Evolutionary conservation across 352 stramenopile species (phyloP).

Genomic region (Globisporangium paroecandrum): DNA sequence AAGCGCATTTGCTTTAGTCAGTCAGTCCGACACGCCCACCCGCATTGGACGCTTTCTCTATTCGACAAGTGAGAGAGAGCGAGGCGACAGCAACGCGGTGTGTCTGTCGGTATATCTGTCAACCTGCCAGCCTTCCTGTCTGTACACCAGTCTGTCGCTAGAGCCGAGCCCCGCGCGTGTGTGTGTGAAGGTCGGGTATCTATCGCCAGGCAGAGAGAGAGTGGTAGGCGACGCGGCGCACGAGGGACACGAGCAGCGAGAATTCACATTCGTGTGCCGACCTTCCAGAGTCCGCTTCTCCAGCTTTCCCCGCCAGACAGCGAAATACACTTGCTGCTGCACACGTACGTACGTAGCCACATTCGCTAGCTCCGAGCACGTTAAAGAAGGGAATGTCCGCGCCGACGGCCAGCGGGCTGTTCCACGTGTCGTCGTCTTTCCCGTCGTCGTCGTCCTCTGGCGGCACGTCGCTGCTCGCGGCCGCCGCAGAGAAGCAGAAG

Average conservation of each 20-base stretch:
- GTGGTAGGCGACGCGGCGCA: neutral
- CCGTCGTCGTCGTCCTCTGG: slow-evolving; percentile 19
- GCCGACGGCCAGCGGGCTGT: slow-evolving; percentile 21
- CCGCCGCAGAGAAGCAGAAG: slow-evolving; percentile 28
- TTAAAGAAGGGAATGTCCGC: slow-evolving; percentile 9
- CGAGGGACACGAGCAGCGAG: neutral
- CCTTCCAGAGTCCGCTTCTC: neutral
- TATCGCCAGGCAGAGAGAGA: neutral
- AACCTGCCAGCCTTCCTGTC: neutral
- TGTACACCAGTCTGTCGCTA: neutral
- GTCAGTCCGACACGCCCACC: slow-evolving; percentile 1
- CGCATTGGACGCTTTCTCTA: neutral
- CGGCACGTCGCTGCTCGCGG: slow-evolving; percentile 27
- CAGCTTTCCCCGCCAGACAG: neutral
- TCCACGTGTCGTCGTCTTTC: slow-evolving; percentile 25
- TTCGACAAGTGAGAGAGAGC: neutral
- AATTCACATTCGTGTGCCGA: neutral
- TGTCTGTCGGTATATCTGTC: neutral
- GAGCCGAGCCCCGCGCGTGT: neutral
- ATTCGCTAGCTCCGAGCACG: neutral
- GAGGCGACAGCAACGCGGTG: neutral
- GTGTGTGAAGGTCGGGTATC: neutral
- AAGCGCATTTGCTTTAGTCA: neutral
- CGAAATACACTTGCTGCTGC: neutral
- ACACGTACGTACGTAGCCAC: neutral